Conservation (phyloP, 306 rosid genomes). For the Phaseolus lunatus region DNA sequence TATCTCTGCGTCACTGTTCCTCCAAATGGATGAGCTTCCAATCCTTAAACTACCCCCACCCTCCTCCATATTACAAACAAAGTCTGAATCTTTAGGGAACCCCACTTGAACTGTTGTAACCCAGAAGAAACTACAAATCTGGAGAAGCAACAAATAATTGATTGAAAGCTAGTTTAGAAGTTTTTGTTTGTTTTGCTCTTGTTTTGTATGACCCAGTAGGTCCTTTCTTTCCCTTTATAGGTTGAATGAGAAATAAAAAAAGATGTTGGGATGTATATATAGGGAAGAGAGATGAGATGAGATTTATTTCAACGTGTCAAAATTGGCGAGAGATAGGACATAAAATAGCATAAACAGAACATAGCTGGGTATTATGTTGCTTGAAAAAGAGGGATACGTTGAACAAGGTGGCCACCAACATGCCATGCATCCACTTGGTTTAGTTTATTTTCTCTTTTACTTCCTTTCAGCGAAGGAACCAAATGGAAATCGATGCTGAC, state of each 20-base stretch:
- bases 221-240: neutral
- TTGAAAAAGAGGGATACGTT: neutral
- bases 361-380: neutral
- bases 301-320: neutral
- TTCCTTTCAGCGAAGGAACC: neutral
- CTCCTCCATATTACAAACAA: conserved; percentile 39
- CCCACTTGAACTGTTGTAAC: neutral
- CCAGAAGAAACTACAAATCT: neutral
- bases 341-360: neutral
- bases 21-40: conserved; percentile 57
- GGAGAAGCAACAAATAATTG: neutral
- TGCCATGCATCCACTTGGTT: neutral
- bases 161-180: neutral
- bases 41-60: conserved; percentile 52
- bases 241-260: neutral
- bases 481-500: neutral
- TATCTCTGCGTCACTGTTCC: conserved; percentile 47
- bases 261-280: conserved; percentile 8
- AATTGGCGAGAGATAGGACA: neutral
- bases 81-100: neutral
- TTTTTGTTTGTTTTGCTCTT: conserved; percentile 3
- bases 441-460: conserved; percentile 5
- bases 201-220: neutral
- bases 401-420: neutral
- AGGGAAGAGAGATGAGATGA: neutral